phyloP scores from a whole-genome alignment of 495 filamentous ascomycete species.

The Penicillium cinerascens region DNA sequence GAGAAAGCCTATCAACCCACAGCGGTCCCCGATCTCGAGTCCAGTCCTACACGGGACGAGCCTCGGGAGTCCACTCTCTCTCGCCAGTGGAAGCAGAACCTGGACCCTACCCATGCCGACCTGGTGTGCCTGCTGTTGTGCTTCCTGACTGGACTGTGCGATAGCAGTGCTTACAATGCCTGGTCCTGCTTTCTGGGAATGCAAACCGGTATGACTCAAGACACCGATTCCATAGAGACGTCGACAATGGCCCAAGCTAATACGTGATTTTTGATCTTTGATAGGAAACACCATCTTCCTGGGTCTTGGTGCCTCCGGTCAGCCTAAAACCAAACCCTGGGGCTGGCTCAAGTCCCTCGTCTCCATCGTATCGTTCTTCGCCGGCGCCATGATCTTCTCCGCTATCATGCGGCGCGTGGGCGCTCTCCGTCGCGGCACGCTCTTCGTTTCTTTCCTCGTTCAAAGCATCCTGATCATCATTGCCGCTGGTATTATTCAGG shows the following conservation, averaged over 20 bases:
- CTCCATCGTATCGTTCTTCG: slow-evolving; percentile 56
- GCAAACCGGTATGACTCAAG: slow-evolving; percentile 58
- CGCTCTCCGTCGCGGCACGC: slow-evolving; percentile 45
- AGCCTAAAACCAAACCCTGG: slow-evolving; percentile 49
- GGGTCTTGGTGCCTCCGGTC: slow-evolving; percentile 56
- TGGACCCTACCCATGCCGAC: slow-evolving; percentile 47
- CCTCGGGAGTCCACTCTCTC: slow-evolving; percentile 11
- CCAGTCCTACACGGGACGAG: slow-evolving; percentile 15
- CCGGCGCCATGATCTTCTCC: slow-evolving; percentile 51
- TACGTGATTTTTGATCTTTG: not conserved
- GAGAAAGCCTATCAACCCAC: slow-evolving; percentile 15
- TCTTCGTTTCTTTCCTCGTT: slow-evolving; percentile 54
- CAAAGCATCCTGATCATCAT: slow-evolving; percentile 55
- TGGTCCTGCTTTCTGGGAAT: slow-evolving; percentile 61
- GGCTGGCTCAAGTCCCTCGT: slow-evolving; percentile 62
- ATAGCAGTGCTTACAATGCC: slow-evolving; percentile 59
- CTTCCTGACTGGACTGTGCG: slow-evolving; percentile 56
- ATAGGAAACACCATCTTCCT: slow-evolving; percentile 66
- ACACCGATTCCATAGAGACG: slow-evolving; percentile 9
- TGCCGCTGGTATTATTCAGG: slow-evolving; percentile 56
- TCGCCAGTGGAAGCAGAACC: slow-evolving; percentile 31
- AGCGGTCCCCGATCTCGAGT: slow-evolving; percentile 26
- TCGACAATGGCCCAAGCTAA: no score
- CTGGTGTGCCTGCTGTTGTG: slow-evolving; percentile 53
- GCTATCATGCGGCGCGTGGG: slow-evolving; percentile 32